Conservation (phyloP, 2,329 filamentous ascomycete genomes). For the Trichoderma cornu-damae region DNA sequence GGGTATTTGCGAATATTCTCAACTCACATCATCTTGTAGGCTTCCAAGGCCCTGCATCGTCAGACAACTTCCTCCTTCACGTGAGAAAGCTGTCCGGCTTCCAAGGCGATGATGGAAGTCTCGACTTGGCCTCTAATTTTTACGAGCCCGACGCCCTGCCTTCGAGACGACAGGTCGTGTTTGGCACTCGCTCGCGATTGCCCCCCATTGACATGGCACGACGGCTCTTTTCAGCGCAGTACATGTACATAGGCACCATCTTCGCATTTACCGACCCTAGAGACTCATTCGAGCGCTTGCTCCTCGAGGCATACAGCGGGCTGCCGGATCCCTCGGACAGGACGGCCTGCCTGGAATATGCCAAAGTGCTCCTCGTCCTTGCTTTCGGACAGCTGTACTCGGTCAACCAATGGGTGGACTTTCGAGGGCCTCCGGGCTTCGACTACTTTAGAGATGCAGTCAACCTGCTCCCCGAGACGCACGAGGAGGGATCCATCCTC, state of each 20-base stretch:
- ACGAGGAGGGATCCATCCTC: conserved; percentile 50
- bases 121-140: conserved; percentile 31
- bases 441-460: conserved; percentile 50
- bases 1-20: background rate
- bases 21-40: conserved; percentile 17
- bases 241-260: conserved; percentile 53
- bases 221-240: conserved; percentile 47
- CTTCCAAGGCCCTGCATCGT: conserved; percentile 36
- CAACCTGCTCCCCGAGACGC: conserved; percentile 48
- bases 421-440: conserved; percentile 50
- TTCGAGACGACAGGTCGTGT: conserved; percentile 26
- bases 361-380: conserved; percentile 48
- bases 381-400: conserved; percentile 54
- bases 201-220: conserved; percentile 48
- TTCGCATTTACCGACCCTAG: conserved; percentile 47
- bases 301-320: conserved; percentile 41
- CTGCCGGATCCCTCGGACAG: conserved; percentile 39
- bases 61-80: conserved; percentile 37
- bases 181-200: conserved; percentile 32
- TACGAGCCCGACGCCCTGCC: conserved; percentile 34
- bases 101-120: conserved; percentile 29
- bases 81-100: conserved; percentile 35
- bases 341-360: conserved; percentile 45
- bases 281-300: conserved; percentile 41
- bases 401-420: conserved; percentile 50